Conservation (phyloP, 2,329 filamentous ascomycete species). For the Biscogniauxia marginata region DNA sequence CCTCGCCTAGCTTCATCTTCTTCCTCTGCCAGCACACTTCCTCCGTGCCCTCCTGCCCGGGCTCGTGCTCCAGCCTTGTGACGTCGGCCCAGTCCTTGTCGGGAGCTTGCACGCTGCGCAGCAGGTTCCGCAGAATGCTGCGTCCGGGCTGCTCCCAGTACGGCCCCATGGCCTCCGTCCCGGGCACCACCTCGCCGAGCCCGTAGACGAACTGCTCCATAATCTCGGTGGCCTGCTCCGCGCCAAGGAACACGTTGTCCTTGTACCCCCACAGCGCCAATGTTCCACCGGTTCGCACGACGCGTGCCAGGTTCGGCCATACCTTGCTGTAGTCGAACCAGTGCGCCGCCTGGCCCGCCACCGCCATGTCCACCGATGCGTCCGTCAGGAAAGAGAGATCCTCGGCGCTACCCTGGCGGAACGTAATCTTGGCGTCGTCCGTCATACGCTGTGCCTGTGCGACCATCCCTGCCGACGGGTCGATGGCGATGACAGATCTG, state of each 20-base stretch:
- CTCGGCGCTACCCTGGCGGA: slow-evolving; percentile 52
- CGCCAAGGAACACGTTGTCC: slow-evolving; percentile 58
- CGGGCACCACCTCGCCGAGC: slow-evolving; percentile 41
- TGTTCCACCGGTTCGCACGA: slow-evolving; percentile 54
- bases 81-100: slow-evolving; percentile 51
- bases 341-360: slow-evolving; percentile 59
- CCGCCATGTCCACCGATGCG: slow-evolving; percentile 49
- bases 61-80: slow-evolving; percentile 56
- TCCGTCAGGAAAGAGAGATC: slow-evolving; percentile 49
- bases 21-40: slow-evolving; percentile 50
- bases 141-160: slow-evolving; percentile 64
- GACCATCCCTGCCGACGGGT: slow-evolving; percentile 59
- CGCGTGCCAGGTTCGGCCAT: slow-evolving; percentile 55
- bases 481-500: slow-evolving; percentile 48
- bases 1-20: slow-evolving; percentile 53
- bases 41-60: slow-evolving; percentile 41
- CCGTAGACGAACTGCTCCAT: slow-evolving; percentile 57
- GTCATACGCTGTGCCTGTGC: slow-evolving; percentile 46
- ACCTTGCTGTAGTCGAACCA: slow-evolving; percentile 61
- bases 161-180: slow-evolving; percentile 49
- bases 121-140: slow-evolving; percentile 50
- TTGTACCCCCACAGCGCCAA: slow-evolving; percentile 68
- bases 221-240: slow-evolving; percentile 49
- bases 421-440: slow-evolving; percentile 44
- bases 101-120: slow-evolving; percentile 53